A percentile compares a stretch with the other conserved stretches of the same genome.
Conservation (phyloP, 495 filamentous ascomycete species). For the Wilcoxina mikolae region DNA sequence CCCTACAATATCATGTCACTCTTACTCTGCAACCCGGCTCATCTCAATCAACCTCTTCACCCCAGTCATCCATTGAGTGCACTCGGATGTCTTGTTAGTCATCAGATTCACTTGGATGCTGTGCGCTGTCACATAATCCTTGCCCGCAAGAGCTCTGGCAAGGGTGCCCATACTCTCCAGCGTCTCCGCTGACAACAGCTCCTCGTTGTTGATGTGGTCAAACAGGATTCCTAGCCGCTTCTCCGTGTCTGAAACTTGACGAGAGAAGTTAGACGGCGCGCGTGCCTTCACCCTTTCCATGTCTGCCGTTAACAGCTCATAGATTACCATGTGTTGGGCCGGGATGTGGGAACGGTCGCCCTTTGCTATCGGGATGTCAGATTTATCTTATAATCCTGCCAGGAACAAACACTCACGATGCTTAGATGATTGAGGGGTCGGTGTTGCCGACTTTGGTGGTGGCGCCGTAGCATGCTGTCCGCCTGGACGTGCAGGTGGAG, state of each 20-base stretch:
- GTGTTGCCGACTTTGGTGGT: conserved; percentile 35
- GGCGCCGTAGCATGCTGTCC: conserved; percentile 14
- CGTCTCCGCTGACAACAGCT: conserved; percentile 70
- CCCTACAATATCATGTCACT: background rate
- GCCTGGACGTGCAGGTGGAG: conserved; percentile 18
- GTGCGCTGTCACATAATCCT: conserved; percentile 62
- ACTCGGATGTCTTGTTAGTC: conserved; percentile 68
- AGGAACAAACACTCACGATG: conserved; percentile 43
- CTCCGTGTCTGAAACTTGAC: conserved; percentile 81
- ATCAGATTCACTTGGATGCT: conserved; percentile 68
- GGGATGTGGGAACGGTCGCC: conserved; percentile 90
- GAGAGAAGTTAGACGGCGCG: conserved; percentile 65
- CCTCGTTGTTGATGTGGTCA: conserved; percentile 91
- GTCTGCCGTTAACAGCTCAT: conserved; percentile 64
- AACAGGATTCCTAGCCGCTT: conserved; percentile 82
- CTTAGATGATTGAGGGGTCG: conserved; percentile 41
- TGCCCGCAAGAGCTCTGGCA: conserved; percentile 41
- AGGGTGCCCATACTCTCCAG: conserved; percentile 45
- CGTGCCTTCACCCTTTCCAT: conserved; percentile 75
- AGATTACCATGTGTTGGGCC: conserved; percentile 54
- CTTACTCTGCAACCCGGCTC: conserved; percentile 53
- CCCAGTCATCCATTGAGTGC: conserved; percentile 90
- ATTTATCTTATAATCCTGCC: background rate
- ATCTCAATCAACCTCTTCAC: conserved; percentile 85
- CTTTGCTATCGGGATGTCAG: conserved; percentile 36